A percentile compares a stretch with the other conserved stretches of the same genome.
Evolutionary conservation across 1,139 yeast species (phyloP).

Genomic region (Candida dubliniensis): DNA sequence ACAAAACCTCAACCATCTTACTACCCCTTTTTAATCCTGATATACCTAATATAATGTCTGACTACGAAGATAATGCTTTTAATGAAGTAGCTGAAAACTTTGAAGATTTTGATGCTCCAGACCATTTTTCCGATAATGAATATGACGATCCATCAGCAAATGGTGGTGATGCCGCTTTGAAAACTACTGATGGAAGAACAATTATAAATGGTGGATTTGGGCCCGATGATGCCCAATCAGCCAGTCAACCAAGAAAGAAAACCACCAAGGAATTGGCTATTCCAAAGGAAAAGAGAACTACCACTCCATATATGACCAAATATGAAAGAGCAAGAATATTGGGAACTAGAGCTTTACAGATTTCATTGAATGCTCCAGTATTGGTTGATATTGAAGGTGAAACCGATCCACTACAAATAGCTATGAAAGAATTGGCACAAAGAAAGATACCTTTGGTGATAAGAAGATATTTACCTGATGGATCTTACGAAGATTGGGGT

Average conservation of each 20-base stretch:
- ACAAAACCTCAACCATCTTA: neutral
- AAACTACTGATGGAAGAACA: conserved; percentile 73
- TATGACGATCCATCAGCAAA: conserved; percentile 31
- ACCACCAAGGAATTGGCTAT: conserved; percentile 82
- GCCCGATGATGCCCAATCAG: conserved; percentile 49
- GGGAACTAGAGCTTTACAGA: conserved; percentile 95
- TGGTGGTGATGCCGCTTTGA: conserved; percentile 49
- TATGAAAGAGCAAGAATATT: conserved; percentile 95
- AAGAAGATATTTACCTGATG: conserved; percentile 95
- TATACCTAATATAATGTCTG: conserved; percentile 37
- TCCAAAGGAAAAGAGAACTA: conserved; percentile 82
- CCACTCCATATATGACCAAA: conserved; percentile 98
- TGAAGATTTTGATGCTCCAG: conserved; percentile 77
- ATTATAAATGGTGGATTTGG: conserved; percentile 69
- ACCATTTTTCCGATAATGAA: conserved; percentile 69
- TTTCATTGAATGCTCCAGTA: conserved; percentile 97
- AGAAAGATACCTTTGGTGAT: conserved; percentile 93
- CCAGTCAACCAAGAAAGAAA: conserved; percentile 43
- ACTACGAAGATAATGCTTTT: conserved; percentile 55
- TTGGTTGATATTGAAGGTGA: conserved; percentile 98
- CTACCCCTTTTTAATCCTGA: neutral
- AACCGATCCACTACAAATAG: conserved; percentile 97
- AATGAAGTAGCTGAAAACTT: conserved; percentile 79
- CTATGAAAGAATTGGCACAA: conserved; percentile 94
- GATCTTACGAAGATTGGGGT: conserved; percentile 98